Base-by-base conservation (phyloP, 495 filamentous ascomycete genomes). In the Tuber aestivum region DNA sequence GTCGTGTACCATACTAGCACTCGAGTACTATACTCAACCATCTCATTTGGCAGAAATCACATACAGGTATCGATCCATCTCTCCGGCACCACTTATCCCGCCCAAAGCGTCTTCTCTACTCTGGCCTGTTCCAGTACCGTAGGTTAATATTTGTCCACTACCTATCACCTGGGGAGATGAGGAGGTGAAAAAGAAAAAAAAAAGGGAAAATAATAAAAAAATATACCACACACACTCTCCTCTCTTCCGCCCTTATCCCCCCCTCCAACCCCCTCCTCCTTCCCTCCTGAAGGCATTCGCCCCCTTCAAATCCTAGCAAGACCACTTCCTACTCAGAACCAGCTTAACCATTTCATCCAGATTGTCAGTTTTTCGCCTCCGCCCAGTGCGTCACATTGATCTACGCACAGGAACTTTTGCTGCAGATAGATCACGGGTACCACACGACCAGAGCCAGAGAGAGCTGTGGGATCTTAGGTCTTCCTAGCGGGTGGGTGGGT, bases 391-490 rank as follows among this genome's bases (percentile, higher is more conserved):
- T 82, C 80, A 75, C 79, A 82, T 77, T 79, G 76, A 82, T 81
- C 80, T 81, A 81, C 79, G 79, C 80, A 77, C 79, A 81, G 76
- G 80, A 81, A 79, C 80, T 82, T 70, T 78, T 70, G 50, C 74
- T 79, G 74, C 76, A 81, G 76, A 81, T 79, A 81, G 77, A 82
- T 82, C 79, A 81, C 80, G 79, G 80, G 80, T 79, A 41, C 76
- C 74, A 78, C 76, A 82, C 72, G 76, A 69, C 74, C 50, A 74
- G 45, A 68, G 69, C 45, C 23, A 68, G 71, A 69, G 72, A 75
- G 74, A 75, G 80, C 76, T 81, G 80, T 76, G 76, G 80, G 78
- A 82, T 75, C 75, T 75, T 73, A 45, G 74, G 65, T 70, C 70
- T 40, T 79, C 78, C 78, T 79, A 69, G 71, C 65, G 45, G 70